These are phyloP conservation scores for Claviceps sp. DNA, from an alignment of 2,329 filamentous ascomycete genomes.

Conservation along the genomic window DNA sequence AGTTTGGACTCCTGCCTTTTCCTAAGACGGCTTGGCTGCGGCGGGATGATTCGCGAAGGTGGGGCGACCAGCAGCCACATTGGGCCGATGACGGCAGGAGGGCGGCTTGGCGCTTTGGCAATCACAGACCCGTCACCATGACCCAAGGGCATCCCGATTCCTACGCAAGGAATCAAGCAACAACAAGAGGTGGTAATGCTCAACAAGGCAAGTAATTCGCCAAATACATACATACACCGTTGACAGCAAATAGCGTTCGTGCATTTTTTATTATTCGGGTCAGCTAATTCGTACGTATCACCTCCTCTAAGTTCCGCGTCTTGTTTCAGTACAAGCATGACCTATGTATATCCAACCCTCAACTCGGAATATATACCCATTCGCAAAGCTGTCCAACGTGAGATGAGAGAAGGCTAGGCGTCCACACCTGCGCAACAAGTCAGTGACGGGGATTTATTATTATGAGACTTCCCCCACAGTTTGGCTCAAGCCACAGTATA, in stretches of 20 bases:
- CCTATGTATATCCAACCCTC: too few relatives aligned
- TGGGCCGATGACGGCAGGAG: neutral
- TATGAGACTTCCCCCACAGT: neutral
- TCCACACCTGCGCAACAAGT: neutral
- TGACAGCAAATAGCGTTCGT: neutral
- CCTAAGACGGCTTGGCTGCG: neutral
- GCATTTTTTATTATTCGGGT: neutral
- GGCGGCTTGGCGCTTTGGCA: too few relatives aligned
- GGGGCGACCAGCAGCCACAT: neutral
- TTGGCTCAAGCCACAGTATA: neutral
- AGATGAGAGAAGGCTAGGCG: neutral
- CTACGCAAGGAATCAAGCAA: neutral
- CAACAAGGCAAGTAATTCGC: neutral
- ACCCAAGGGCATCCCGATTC: too few relatives aligned
- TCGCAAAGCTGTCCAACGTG: too few relatives aligned
- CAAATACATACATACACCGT: neutral
- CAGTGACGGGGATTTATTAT: neutral
- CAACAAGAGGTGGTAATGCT: neutral
- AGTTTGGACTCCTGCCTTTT: too few relatives aligned
- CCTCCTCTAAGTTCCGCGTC: neutral
- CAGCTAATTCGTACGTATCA: neutral
- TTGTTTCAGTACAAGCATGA: neutral
- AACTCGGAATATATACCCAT: too few relatives aligned
- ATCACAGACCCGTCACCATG: neutral
- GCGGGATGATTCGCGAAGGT: neutral